A percentile compares a stretch with the other conserved stretches of the same genome.
phyloP scores from a whole-genome alignment of 164 flowering plant genomes.

The Macadamia integrifolia region DNA sequence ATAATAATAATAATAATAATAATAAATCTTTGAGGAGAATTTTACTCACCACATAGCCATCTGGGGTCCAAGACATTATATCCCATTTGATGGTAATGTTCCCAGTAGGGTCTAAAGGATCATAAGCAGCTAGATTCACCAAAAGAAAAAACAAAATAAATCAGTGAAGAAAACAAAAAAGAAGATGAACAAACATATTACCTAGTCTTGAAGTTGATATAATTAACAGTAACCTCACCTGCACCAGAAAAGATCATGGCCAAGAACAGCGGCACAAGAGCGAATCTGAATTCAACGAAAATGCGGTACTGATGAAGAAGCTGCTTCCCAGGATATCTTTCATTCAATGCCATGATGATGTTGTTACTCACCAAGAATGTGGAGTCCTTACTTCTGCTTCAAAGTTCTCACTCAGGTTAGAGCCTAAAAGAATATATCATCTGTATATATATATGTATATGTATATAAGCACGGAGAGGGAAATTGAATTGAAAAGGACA shows the following conservation, averaged over 20 bases:
- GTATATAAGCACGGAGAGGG: constrained; percentile 17
- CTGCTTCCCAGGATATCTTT: constrained; percentile 1
- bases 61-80: constrained; percentile 53
- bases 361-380: too few species aligned
- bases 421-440: background rate
- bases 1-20: background rate
- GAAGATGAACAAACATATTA: too few species aligned
- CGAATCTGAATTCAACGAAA: constrained; percentile 24
- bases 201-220: background rate
- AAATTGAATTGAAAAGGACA: constrained; percentile 5
- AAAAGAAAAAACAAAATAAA: background rate
- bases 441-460: too few species aligned
- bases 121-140: constrained; percentile 39
- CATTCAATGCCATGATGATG: constrained; percentile 4
- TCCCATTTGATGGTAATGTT: constrained; percentile 63
- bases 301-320: background rate
- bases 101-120: constrained; percentile 53
- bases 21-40: background rate
- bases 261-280: constrained; percentile 18
- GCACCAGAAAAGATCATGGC: constrained; percentile 26
- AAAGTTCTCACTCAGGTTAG: background rate
- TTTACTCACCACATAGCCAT: constrained; percentile 55
- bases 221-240: constrained; percentile 24
- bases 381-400: too few species aligned
- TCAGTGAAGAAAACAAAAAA: background rate